phyloP scores from a whole-genome alignment of 176 grass and related monocot species.

The Juncus inflexus region DNA sequence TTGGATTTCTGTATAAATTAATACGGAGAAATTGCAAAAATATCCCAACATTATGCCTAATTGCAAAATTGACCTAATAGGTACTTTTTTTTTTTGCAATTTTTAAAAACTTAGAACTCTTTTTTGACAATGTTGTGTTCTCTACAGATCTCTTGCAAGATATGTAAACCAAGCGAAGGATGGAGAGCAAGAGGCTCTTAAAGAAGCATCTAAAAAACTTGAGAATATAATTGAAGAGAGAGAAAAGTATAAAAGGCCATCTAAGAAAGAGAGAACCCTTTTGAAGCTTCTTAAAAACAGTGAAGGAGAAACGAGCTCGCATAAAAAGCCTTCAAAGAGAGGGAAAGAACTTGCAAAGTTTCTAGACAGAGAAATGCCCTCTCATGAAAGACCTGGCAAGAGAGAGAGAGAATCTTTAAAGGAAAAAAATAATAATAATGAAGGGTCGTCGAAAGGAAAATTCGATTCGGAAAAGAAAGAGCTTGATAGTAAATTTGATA shows the following conservation, averaged over 20 bases:
- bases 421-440: slow-evolving; percentile 13
- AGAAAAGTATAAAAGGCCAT: slow-evolving; percentile 2
- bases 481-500: slow-evolving; percentile 58
- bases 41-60: neutral
- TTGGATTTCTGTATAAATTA: no score
- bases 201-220: slow-evolving; percentile 30
- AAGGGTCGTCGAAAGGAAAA: slow-evolving; percentile 29
- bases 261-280: slow-evolving; percentile 1
- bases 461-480: slow-evolving; percentile 43
- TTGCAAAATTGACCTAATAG: neutral
- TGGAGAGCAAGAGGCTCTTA: slow-evolving; percentile 37
- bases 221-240: slow-evolving; percentile 33
- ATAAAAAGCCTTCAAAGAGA: neutral
- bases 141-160: slow-evolving; percentile 32
- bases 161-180: slow-evolving; percentile 53
- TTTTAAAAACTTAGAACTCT: slow-evolving; percentile 16
- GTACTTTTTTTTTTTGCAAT: slow-evolving; percentile 30
- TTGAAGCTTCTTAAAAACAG: no score
- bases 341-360: neutral
- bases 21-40: no score
- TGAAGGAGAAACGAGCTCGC: neutral
- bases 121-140: slow-evolving; percentile 43
- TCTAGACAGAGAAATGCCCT: neutral
- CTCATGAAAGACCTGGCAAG: neutral
- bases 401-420: slow-evolving; percentile 12